Percentiles rank a stretch among this genome's conserved stretches.
Evolutionary conservation across 768 basidiomycete genomes (phyloP).

Genomic region (Fomitopsis pulvina): DNA sequence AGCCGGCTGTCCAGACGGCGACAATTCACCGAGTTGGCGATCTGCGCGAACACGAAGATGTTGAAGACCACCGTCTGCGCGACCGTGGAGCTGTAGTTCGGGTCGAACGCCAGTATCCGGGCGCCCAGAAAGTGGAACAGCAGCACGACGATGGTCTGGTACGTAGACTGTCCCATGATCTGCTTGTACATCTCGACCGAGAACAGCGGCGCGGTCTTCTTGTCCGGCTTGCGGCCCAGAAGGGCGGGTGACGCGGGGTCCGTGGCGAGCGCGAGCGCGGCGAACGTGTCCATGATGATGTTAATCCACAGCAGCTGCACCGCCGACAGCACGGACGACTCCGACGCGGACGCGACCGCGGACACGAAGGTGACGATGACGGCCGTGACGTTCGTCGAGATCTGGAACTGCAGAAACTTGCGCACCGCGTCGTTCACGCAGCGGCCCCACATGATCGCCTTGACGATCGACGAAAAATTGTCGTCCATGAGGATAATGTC

Average conservation of each 20-base stretch:
- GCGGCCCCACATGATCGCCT: slow-evolving; percentile 98
- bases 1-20: slow-evolving; percentile 77
- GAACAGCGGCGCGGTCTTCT: slow-evolving; percentile 84
- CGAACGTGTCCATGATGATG: slow-evolving; percentile 98
- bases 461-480: slow-evolving; percentile 93
- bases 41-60: slow-evolving; percentile 96
- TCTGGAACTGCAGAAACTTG: slow-evolving; percentile 96
- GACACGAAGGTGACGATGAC: slow-evolving; percentile 91
- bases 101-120: slow-evolving; percentile 56
- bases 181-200: slow-evolving; percentile 95
- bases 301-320: slow-evolving; percentile 99
- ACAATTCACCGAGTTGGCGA: slow-evolving; percentile 93
- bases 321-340: slow-evolving; percentile 84
- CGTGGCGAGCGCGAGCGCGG: slow-evolving; percentile 94
- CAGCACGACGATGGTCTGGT: slow-evolving; percentile 78
- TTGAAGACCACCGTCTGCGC: slow-evolving; percentile 94
- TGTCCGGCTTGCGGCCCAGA: slow-evolving; percentile 87
- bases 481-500: slow-evolving; percentile 99
- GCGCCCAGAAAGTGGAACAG: slow-evolving; percentile 85
- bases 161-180: slow-evolving; percentile 83
- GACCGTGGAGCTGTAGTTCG: slow-evolving; percentile 26
- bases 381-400: slow-evolving; percentile 92
- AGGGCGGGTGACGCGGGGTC: slow-evolving; percentile 82
- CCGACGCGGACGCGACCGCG: slow-evolving; percentile 71
- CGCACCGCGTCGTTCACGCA: slow-evolving; percentile 97